phyloP scores from a whole-genome alignment of 805 yeast species.

The Metschnikowia colocasiae region DNA sequence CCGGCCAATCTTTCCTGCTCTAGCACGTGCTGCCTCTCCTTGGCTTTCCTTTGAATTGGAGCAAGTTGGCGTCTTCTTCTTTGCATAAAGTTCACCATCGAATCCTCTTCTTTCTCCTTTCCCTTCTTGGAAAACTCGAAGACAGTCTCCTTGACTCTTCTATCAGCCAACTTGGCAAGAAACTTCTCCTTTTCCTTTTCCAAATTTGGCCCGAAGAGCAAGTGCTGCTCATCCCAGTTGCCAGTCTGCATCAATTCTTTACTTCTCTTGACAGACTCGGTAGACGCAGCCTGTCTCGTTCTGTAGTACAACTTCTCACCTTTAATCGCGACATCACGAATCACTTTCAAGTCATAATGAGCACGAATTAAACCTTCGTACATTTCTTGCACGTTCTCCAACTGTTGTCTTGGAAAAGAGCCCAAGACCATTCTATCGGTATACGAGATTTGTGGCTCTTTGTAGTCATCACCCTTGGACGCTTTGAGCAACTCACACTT shows the following conservation, averaged over 20 bases:
- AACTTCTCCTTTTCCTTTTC: conserved; percentile 73
- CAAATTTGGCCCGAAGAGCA: conserved; percentile 69
- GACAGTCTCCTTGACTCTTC: conserved; percentile 82
- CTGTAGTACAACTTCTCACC: conserved; percentile 87
- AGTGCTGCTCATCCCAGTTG: conserved; percentile 82
- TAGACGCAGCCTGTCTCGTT: conserved; percentile 83
- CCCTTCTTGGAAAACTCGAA: conserved; percentile 70
- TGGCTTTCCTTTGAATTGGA: conserved; percentile 76
- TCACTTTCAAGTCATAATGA: conserved; percentile 63
- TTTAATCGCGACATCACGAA: conserved; percentile 69
- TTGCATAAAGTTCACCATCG: conserved; percentile 78
- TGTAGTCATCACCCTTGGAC: conserved; percentile 40
- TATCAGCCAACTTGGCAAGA: conserved; percentile 64
- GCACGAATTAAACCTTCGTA: conserved; percentile 56
- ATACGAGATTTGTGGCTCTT: conserved; percentile 63
- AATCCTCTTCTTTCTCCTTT: conserved; percentile 53
- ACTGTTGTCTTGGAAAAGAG: conserved; percentile 63
- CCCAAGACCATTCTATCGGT: conserved; percentile 81
- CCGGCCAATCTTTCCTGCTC: conserved; percentile 77
- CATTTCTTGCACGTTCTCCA: conserved; percentile 73
- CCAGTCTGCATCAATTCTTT: conserved; percentile 71
- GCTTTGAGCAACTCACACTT: conserved; percentile 50
- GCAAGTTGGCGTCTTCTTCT: conserved; percentile 84
- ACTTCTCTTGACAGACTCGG: conserved; percentile 79
- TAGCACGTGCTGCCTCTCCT: conserved; percentile 61